These are phyloP conservation scores for Logfia minima DNA, from an alignment of 129 eudicot species.

Conservation along the genomic window DNA sequence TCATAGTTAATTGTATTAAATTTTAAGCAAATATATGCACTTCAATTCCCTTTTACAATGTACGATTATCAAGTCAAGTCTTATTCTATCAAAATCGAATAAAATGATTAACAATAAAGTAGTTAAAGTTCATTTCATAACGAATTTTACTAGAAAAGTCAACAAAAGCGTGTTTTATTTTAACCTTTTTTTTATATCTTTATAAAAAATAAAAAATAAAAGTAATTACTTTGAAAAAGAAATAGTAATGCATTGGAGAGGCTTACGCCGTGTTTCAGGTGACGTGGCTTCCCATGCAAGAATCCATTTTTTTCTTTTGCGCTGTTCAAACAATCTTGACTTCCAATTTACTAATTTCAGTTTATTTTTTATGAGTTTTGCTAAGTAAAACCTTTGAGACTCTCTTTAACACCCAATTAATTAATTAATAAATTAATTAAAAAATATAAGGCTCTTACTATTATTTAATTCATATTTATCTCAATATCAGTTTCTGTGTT, in stretches of 20 bases:
- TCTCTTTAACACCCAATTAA: too few species aligned
- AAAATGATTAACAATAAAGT: background rate
- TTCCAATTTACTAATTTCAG: background rate
- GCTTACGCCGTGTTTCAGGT: slow-evolving; percentile 64
- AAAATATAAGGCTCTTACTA: too few species aligned
- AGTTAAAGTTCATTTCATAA: background rate
- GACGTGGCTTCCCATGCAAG: slow-evolving; percentile 89
- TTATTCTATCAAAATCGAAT: background rate
- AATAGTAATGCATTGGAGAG: slow-evolving; percentile 43
- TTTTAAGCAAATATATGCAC: too few species aligned
- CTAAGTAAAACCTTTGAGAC: too few species aligned
- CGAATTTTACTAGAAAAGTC: slow-evolving; percentile 21
- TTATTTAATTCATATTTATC: too few species aligned
- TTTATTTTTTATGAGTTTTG: too few species aligned
- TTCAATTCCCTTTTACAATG: background rate
- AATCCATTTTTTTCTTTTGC: slow-evolving; percentile 20
- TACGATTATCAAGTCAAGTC: background rate
- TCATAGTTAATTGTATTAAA: too few species aligned
- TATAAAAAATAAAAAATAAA: background rate
- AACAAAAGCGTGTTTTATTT: slow-evolving; percentile 8
- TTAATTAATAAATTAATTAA: too few species aligned
- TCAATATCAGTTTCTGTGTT: too few species aligned
- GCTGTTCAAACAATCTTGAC: background rate
- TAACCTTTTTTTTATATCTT: background rate
- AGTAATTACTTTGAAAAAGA: background rate